Evolutionary conservation across 495 filamentous ascomycete species (phyloP).

Genomic region (Melanomma pulvis-pyrius): DNA sequence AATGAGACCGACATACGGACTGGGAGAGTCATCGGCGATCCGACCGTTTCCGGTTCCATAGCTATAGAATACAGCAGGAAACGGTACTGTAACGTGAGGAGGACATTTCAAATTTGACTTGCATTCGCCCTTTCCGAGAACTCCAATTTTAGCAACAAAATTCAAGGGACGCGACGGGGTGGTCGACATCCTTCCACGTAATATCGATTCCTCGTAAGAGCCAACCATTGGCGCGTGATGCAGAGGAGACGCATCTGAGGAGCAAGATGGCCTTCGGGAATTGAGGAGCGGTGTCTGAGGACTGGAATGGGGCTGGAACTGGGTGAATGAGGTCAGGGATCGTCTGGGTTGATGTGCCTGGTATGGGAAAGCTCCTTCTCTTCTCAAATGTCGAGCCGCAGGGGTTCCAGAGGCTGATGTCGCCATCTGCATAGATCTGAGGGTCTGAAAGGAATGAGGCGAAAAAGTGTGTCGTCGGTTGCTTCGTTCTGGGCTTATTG

Average conservation of each 20-base stretch:
- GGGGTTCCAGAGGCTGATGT: conserved; percentile 27
- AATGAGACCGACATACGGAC: conserved; percentile 93
- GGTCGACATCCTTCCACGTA: conserved; percentile 95
- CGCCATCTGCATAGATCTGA: conserved; percentile 25
- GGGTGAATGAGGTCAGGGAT: conserved; percentile 62
- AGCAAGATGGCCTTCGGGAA: conserved; percentile 69
- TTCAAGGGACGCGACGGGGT: conserved; percentile 90
- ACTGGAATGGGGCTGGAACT: conserved; percentile 53
- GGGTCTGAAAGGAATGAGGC: conserved; percentile 55
- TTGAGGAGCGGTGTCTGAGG: conserved; percentile 64
- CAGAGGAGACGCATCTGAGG: conserved; percentile 73
- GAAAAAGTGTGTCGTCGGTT: conserved; percentile 64
- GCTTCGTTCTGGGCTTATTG: conserved; percentile 50
- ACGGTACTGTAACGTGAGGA: conserved; percentile 87
- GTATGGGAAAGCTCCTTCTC: conserved; percentile 62
- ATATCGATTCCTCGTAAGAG: conserved; percentile 95
- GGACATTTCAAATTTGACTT: conserved; percentile 85
- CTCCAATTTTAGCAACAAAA: conserved; percentile 94
- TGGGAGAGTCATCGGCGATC: conserved; percentile 77
- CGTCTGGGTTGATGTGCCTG: conserved; percentile 74
- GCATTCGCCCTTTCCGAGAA: conserved; percentile 86
- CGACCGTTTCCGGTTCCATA: conserved; percentile 68
- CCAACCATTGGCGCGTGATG: conserved; percentile 95
- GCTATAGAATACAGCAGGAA: conserved; percentile 96
- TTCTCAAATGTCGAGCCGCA: conserved; percentile 45